Evolutionary conservation across 805 yeast genomes (phyloP).

Genomic region (Schwanniomyces polymorphus): DNA sequence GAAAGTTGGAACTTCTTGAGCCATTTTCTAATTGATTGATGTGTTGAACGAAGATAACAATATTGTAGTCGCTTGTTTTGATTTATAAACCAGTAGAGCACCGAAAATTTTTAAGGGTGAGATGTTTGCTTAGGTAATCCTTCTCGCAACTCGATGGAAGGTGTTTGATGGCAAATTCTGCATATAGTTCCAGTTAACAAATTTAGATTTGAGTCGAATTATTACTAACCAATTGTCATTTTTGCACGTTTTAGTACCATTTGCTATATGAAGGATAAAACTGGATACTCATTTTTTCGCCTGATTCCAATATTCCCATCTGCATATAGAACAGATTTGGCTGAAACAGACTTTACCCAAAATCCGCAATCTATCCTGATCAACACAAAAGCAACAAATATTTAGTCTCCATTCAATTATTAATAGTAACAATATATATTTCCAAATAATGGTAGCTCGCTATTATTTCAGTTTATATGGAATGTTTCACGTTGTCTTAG

Average conservation of each 20-base stretch:
- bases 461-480: neutral
- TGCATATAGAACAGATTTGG: too few relatives aligned
- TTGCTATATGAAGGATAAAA: neutral
- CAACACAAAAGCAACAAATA: too few relatives aligned
- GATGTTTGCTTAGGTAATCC: conserved; percentile 1
- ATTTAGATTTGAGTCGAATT: neutral
- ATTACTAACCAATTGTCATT: neutral
- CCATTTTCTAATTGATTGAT: conserved; percentile 41
- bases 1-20: conserved; percentile 90
- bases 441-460: neutral
- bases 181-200: neutral
- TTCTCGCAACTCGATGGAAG: neutral
- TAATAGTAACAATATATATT: neutral
- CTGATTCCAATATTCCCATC: too few relatives aligned
- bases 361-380: too few relatives aligned
- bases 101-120: conserved; percentile 5
- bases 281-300: too few relatives aligned
- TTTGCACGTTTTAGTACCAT: neutral
- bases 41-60: neutral
- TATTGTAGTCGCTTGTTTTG: conserved; percentile 2
- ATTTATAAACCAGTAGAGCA: conserved; percentile 2
- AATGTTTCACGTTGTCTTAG: neutral
- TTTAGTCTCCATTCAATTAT: too few relatives aligned
- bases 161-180: neutral
- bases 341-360: too few relatives aligned